A percentile compares a stretch with the other conserved stretches of the same genome.
These are phyloP conservation scores for Trichoderma oligosporum DNA, from an alignment of 2,329 filamentous ascomycete genomes.

Conservation along the genomic window DNA sequence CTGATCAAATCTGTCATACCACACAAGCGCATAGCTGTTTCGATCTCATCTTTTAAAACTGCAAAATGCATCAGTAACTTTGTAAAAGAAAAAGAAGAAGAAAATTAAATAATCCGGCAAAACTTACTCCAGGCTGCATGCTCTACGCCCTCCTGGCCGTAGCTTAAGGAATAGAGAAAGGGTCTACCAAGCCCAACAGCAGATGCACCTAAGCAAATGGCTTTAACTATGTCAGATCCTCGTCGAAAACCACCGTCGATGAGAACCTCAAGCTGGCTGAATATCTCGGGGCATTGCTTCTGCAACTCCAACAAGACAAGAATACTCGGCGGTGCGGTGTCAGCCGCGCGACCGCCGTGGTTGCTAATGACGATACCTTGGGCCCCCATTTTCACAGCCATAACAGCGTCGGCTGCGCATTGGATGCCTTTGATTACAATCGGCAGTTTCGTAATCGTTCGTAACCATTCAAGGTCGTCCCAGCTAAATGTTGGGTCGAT, in stretches of 20 bases:
- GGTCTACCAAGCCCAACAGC: conserved; percentile 9
- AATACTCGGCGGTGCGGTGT: conserved; percentile 5
- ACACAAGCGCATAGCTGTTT: conserved; percentile 11
- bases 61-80: not conserved
- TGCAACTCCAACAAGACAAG: conserved; percentile 8
- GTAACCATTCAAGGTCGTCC: conserved; percentile 14
- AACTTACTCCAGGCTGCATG: conserved; percentile 8
- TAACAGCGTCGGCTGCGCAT: not conserved
- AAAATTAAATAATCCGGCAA: no score
- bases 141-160: conserved; percentile 11
- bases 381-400: conserved; percentile 6
- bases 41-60: conserved; percentile 14
- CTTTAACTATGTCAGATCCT: conserved; percentile 13
- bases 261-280: conserved; percentile 4
- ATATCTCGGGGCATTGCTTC: conserved; percentile 11
- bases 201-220: conserved; percentile 8
- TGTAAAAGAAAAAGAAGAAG: fast-evolving
- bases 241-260: conserved; percentile 12
- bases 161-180: conserved; percentile 2
- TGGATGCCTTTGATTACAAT: conserved; percentile 8
- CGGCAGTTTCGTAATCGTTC: not conserved
- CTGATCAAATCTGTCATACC: conserved; percentile 14
- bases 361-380: conserved; percentile 13
- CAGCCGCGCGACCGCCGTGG: conserved; percentile 9
- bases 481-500: conserved; percentile 10